Percentiles rank a stretch among this genome's conserved stretches.
phyloP scores from a whole-genome alignment of 148 eudicot genomes.

The Rhododendron simsii region DNA sequence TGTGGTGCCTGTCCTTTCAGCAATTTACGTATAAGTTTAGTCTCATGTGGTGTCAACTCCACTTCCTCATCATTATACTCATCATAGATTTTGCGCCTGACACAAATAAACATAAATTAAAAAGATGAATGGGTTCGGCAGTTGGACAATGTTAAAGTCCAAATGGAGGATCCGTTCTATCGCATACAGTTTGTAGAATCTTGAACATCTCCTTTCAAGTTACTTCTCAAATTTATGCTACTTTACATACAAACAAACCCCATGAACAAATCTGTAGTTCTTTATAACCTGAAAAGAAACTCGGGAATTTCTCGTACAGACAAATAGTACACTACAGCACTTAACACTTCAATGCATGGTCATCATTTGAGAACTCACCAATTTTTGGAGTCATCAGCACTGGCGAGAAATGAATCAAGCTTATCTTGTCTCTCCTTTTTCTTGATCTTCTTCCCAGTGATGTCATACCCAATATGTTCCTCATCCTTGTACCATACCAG shows the following conservation, averaged over 20 bases:
- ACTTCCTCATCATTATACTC: constrained; percentile 91
- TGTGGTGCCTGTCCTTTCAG: constrained; percentile 85
- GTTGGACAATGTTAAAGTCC: constrained; percentile 1
- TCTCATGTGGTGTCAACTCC: constrained; percentile 61
- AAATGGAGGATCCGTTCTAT: neutral
- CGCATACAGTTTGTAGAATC: neutral
- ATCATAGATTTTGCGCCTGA: constrained; percentile 81
- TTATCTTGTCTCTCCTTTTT: constrained; percentile 70
- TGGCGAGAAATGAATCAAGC: constrained; percentile 62
- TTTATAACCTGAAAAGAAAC: constrained; percentile 1
- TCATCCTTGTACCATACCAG: constrained; percentile 88
- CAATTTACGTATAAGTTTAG: constrained; percentile 52
- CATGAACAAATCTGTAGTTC: too few species aligned
- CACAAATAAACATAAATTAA: neutral
- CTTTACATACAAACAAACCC: neutral
- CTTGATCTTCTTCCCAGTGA: constrained; percentile 82
- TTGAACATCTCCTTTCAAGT: neutral
- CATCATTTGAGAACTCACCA: constrained; percentile 49
- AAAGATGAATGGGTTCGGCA: neutral
- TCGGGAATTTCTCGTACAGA: neutral
- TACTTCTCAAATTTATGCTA: neutral
- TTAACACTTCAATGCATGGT: neutral
- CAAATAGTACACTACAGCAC: neutral
- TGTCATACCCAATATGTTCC: constrained; percentile 91
- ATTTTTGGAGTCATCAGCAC: constrained; percentile 64